phyloP scores from a whole-genome alignment of 2,329 filamentous ascomycete genomes.

The Verticillium zaregamsianum region DNA sequence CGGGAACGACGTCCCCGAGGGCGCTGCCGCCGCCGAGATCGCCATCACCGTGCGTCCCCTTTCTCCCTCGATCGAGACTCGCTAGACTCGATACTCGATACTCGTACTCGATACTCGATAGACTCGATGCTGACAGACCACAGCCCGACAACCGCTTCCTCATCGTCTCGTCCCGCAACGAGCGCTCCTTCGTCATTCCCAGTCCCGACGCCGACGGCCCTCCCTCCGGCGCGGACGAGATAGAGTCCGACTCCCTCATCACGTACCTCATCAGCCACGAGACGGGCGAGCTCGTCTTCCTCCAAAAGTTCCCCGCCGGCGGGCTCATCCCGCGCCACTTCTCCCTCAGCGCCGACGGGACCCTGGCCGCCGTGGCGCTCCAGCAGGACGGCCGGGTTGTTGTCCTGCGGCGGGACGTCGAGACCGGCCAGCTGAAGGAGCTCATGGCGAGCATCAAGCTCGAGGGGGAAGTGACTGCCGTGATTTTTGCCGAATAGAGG shows the following conservation, averaged over 20 bases:
- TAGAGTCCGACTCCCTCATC: conserved; percentile 61
- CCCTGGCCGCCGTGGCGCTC: conserved; percentile 60
- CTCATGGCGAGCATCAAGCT: conserved; percentile 39
- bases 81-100: neutral
- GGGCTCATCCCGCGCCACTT: conserved; percentile 66
- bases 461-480: conserved; percentile 39
- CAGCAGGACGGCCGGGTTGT: conserved; percentile 58
- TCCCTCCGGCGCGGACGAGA: conserved; percentile 17
- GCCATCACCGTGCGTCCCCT: conserved; percentile 49
- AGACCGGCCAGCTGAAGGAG: conserved; percentile 51
- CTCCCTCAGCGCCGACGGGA: conserved; percentile 59
- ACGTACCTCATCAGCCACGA: conserved; percentile 51
- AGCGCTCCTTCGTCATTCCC: conserved; percentile 46
- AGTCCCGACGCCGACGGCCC: conserved; percentile 33
- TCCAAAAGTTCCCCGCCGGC: conserved; percentile 58
- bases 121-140: neutral
- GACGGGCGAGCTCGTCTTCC: conserved; percentile 51
- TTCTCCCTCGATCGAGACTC: neutral
- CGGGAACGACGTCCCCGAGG: conserved; percentile 31
- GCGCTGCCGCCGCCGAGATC: conserved; percentile 51
- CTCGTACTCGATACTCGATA: neutral
- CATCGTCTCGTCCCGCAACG: conserved; percentile 64
- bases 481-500: conserved; percentile 41
- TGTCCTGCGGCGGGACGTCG: conserved; percentile 55
- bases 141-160: conserved; percentile 60